Evolutionary conservation across 2,329 filamentous ascomycete species (phyloP).

Genomic region (Akanthomyces uredinophilus): DNA sequence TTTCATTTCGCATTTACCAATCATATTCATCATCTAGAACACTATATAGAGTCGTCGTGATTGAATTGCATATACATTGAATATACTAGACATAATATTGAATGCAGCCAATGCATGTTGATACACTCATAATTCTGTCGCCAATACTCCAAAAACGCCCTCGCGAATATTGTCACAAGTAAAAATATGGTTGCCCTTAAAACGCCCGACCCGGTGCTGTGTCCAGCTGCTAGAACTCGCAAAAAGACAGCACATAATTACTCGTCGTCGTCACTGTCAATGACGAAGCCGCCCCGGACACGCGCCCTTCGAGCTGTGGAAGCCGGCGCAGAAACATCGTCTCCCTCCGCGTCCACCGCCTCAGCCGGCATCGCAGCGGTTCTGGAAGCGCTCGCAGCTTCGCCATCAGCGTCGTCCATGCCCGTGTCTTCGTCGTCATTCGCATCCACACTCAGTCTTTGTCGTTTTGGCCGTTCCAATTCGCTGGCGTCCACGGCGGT

Average conservation of each 20-base stretch:
- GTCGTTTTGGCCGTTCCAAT: constrained; percentile 33
- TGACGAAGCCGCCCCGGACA: constrained; percentile 48
- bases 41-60: not conserved
- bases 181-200: not conserved
- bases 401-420: constrained; percentile 22
- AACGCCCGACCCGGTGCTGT: not conserved
- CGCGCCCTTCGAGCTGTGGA: constrained; percentile 36
- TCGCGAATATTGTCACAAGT: not conserved
- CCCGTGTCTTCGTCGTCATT: constrained; percentile 25
- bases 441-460: constrained; percentile 28
- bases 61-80: not conserved
- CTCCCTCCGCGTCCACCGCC: constrained; percentile 30
- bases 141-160: not conserved
- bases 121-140: not conserved
- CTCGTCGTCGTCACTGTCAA: constrained; percentile 57
- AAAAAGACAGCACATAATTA: constrained; percentile 14
- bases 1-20: not conserved
- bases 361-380: constrained; percentile 12
- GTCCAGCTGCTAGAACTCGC: not conserved
- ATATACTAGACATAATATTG: not conserved
- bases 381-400: constrained; percentile 18
- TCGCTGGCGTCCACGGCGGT: constrained; percentile 28
- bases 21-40: not conserved
- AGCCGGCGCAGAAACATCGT: constrained; percentile 36
- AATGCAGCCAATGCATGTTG: not conserved